phyloP scores from a whole-genome alignment of 2,329 filamentous ascomycete species.

The Thermothelomyces thermophilus region DNA sequence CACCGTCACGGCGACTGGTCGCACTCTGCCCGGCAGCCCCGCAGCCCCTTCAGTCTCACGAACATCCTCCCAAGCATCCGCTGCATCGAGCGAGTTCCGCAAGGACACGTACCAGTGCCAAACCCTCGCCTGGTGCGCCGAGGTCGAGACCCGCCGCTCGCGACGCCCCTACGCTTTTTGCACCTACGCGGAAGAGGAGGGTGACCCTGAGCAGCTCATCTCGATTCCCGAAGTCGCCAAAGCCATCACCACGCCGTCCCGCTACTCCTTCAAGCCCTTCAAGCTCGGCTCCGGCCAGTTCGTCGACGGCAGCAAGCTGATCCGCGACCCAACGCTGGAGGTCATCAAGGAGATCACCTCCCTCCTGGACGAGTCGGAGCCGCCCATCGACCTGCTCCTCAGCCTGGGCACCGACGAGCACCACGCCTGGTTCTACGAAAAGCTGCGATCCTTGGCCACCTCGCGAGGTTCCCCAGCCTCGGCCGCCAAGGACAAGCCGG shows the following conservation, averaged over 20 bases:
- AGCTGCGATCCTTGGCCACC: conserved; percentile 10
- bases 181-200: conserved; percentile 23
- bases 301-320: conserved; percentile 25
- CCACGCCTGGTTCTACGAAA: conserved; percentile 24
- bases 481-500: background rate
- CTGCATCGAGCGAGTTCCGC: conserved; percentile 18
- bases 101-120: conserved; percentile 24
- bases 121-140: conserved; percentile 24
- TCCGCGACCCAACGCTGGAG: conserved; percentile 23
- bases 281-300: conserved; percentile 23
- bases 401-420: conserved; percentile 24
- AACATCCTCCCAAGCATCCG: conserved; percentile 8
- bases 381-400: conserved; percentile 22
- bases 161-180: conserved; percentile 24
- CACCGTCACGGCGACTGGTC: conserved; percentile 17
- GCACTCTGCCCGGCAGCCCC: background rate
- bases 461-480: background rate
- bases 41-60: conserved; percentile 1
- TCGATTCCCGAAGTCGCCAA: conserved; percentile 25
- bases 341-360: conserved; percentile 22
- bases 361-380: conserved; percentile 17
- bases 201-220: conserved; percentile 10
- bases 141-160: conserved; percentile 18
- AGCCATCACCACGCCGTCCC: conserved; percentile 23
- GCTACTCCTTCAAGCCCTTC: conserved; percentile 25